Base-by-base conservation (phyloP, 768 basidiomycete genomes). In the Paxillus ammoniavirescens region DNA sequence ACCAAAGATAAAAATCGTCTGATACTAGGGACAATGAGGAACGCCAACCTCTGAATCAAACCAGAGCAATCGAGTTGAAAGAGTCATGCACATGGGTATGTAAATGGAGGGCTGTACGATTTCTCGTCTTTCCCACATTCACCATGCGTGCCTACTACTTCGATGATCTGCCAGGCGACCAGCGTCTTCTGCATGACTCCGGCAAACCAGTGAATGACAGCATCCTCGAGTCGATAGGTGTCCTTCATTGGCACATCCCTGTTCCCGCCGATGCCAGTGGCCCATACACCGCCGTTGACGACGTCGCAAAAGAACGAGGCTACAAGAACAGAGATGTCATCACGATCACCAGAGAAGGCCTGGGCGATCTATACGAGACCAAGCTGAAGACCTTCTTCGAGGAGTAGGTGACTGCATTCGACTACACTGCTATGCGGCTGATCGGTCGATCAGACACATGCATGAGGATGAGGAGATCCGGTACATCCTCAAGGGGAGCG, bases 391-490 rank as follows among this genome's bases (percentile, higher is more conserved):
- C 65, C 0, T 95, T 96, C 72, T 95, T 90, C 61, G 77, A 87
- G 50, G 92, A 94, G 90, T 91, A 61, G 55, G 85, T 67, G 10
- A 33, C 5, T 14, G 26, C 17, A 26, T 18, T 37, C 13, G 4
- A 13, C 9, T 38, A 13, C 17, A 21, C 12, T 26, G 21, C 13
- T 14, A 2, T 31, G 21, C 7, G 49, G 50, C 43, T 50, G 43
- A 59, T 45, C 23, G 14, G 49, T 23, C 23, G 4, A 0, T 26
- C 59, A 91, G 91, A 62, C 93, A 97, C 62, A 81, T 98, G 77
- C 95, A 97, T 62, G 93, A 97, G 69, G 94, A 97, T 62, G 94
- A 98, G 64, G 94, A 98, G 72, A 96, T 95, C 64, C 79, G 94
- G 8, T 98, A 91, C 62, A 83, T 95, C 61, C 77, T 93, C 38